Evolutionary conservation across 2,329 filamentous ascomycete species (phyloP), one percentile per base, ranked within the genome.

Genomic region (Colletotrichum tofieldiae): DNA sequence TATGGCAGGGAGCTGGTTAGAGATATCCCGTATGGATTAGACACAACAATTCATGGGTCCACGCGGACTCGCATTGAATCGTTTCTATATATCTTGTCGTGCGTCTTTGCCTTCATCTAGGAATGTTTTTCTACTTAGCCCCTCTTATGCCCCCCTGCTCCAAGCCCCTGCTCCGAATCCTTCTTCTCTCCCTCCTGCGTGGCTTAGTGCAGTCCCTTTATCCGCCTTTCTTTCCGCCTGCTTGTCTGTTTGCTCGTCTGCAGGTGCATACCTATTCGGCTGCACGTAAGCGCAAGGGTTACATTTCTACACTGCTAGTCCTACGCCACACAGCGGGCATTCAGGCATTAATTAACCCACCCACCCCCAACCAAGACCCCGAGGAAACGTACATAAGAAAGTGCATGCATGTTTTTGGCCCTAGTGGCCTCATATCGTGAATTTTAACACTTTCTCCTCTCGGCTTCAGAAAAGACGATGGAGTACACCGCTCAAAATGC

Each of bases 21-120:
- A 23, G 32, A 56, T 56, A 52, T 41, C 5, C 16, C 6, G n/a
- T 26, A 5, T 59, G 29, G 20, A 58, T 14, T 23, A 70, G n/a
- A n/a, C 18, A 12, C 20, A 16, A 2, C 1, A 2, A 16, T 26
- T 18, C 32, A 5, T 16, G 1, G 14, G n/a, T 11, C 11, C 18
- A 0, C 2, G 20, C 1, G 5, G 8, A 37, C 5, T 16, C 2
- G 4, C 14, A 9, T 18, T 52, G 2, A 9, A 9, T 6, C 39
- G 3, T 37, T 1, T 12, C 26, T 11, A 11, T 43, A 20, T 2
- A 20, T 12, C 16, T 52, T 14, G 6, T 29, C 16, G 23, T 26
- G 29, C 23, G 6, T 2, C 29, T 32, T 6, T 5, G 29, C 29
- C 3, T 32, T 32, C 29, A 32, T 6, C 6, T 32, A 6, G 3